These are phyloP conservation scores for Pichia eremophila DNA, from an alignment of 805 yeast species.

Conservation along the genomic window DNA sequence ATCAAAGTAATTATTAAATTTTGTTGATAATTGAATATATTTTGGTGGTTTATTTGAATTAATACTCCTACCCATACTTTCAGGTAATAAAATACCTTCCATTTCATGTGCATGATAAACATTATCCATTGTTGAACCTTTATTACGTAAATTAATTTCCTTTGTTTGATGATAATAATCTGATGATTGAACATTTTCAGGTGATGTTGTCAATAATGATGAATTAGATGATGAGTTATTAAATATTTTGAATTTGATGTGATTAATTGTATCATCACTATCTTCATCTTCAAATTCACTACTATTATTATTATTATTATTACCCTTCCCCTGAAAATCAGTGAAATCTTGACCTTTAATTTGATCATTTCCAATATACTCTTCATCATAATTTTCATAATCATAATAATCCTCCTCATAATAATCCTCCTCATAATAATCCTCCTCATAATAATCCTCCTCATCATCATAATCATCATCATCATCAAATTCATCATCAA, in stretches of 20 bases:
- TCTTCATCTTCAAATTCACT: not conserved
- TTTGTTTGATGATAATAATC: not conserved
- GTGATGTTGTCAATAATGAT: not conserved
- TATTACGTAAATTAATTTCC: not conserved
- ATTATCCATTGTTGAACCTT: slow-evolving; percentile 1
- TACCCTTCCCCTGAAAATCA: too few species aligned
- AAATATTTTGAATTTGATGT: not conserved
- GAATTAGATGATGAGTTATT: not conserved
- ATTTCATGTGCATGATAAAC: slow-evolving; percentile 6
- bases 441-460: not conserved
- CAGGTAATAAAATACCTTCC: slow-evolving; percentile 4
- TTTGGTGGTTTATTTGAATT: too few species aligned
- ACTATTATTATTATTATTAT: not conserved
- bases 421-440: not conserved
- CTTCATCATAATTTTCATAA: not conserved
- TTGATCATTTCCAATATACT: not conserved
- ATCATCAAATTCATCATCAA: not conserved
- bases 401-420: not conserved
- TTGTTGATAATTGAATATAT: too few species aligned
- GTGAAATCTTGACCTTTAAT: not conserved
- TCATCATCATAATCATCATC: not conserved
- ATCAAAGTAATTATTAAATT: not conserved
- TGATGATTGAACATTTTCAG: too few species aligned
- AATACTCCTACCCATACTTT: not conserved
- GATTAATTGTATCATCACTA: not conserved